Evolutionary conservation across 2,329 filamentous ascomycete species (phyloP).

Genomic region (Colletotrichum eremochloae): DNA sequence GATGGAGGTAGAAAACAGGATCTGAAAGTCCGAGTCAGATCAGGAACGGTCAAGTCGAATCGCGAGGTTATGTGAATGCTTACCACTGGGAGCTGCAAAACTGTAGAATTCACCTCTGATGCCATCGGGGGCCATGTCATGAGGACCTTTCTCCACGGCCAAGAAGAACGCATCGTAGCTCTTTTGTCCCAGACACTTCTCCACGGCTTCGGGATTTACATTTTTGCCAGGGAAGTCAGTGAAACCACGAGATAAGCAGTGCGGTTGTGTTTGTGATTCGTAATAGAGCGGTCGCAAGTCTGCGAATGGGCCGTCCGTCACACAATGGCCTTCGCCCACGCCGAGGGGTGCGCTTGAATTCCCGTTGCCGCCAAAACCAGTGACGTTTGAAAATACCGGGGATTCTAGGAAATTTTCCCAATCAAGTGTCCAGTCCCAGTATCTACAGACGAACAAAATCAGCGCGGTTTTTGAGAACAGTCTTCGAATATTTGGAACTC

Average conservation of each 20-base stretch:
- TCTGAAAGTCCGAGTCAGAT: not conserved
- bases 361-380: not conserved
- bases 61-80: not conserved
- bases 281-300: not conserved
- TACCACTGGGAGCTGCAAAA: not conserved
- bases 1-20: not conserved
- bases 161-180: not conserved
- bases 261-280: not conserved
- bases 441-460: not conserved
- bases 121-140: not conserved
- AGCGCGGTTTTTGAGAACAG: not conserved
- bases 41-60: not conserved
- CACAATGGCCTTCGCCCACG: not conserved
- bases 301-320: not conserved
- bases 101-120: not conserved
- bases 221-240: not conserved
- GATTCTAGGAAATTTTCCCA: not conserved
- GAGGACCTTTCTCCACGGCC: not conserved
- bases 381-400: not conserved
- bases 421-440: not conserved
- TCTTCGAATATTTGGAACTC: not conserved
- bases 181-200: not conserved
- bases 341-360: not conserved
- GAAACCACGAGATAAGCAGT: not conserved
- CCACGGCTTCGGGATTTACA: not conserved